These are phyloP conservation scores for Naegleria lovaniensis DNA, from an alignment of 208 protist species.

Conservation along the genomic window DNA sequence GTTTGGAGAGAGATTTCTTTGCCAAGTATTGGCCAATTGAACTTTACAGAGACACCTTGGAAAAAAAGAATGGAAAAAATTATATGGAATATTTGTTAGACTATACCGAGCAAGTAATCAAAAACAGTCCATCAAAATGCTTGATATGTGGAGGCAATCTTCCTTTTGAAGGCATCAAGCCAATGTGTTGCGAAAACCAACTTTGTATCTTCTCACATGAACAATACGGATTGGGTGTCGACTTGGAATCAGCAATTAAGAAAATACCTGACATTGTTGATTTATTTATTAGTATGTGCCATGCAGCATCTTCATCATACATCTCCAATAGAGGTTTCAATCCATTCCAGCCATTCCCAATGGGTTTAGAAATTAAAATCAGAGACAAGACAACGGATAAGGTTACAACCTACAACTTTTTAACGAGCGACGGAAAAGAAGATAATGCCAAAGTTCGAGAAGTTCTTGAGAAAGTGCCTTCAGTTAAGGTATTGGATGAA, in stretches of 20 bases:
- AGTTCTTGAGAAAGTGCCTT: slow-evolving; percentile 32
- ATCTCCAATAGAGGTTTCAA: background rate
- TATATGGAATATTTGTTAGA: background rate
- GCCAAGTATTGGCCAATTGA: background rate
- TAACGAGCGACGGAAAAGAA: slow-evolving; percentile 23
- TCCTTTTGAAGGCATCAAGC: background rate
- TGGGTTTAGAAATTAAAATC: background rate
- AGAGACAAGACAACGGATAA: background rate
- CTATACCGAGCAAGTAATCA: background rate
- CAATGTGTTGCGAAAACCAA: background rate
- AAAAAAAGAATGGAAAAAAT: background rate
- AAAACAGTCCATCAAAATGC: background rate
- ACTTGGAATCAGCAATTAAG: background rate
- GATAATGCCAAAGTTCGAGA: slow-evolving; percentile 33
- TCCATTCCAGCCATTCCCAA: background rate
- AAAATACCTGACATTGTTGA: slow-evolving; percentile 16
- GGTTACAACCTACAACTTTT: slow-evolving; percentile 6
- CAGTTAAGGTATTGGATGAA: background rate
- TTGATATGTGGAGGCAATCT: background rate
- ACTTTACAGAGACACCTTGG: background rate
- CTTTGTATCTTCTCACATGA: slow-evolving; percentile 15
- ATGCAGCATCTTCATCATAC: background rate
- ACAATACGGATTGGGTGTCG: slow-evolving; percentile 17
- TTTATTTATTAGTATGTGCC: background rate
- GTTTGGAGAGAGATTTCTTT: background rate